A percentile compares a stretch with the other conserved stretches of the same genome.
Evolutionary conservation across 257 asterid genomes (phyloP).

Genomic region (Oldenlandia corymbosa): DNA sequence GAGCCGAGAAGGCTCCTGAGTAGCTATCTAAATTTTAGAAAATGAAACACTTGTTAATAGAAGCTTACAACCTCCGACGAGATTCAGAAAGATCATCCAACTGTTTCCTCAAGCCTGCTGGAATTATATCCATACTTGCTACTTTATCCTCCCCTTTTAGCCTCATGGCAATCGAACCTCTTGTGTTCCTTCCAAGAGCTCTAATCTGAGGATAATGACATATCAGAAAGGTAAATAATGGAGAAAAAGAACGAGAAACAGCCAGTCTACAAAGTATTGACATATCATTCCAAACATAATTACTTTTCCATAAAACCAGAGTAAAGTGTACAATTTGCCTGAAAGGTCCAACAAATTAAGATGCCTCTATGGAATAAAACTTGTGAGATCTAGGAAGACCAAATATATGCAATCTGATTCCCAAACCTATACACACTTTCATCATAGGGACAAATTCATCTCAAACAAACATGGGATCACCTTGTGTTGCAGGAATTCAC

Average conservation of each 20-base stretch:
- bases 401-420: not conserved
- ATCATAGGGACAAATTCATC: not conserved
- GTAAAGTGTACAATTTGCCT: not conserved
- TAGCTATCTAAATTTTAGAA: not conserved
- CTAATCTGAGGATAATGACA: slow-evolving; percentile 55
- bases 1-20: not conserved
- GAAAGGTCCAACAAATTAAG: not conserved
- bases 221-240: slow-evolving; percentile 6
- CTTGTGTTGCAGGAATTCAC: not conserved
- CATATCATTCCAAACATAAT: not conserved
- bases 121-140: slow-evolving; percentile 94
- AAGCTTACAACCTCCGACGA: slow-evolving; percentile 35
- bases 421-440: not conserved
- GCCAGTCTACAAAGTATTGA: not conserved
- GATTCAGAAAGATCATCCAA: slow-evolving; percentile 38
- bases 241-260: slow-evolving; percentile 11
- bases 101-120: slow-evolving; percentile 54
- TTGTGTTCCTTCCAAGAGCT: slow-evolving; percentile 84
- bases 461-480: not conserved
- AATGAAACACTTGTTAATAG: not conserved
- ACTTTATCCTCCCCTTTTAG: slow-evolving; percentile 75
- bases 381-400: not conserved
- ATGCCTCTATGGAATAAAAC: not conserved
- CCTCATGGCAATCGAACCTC: slow-evolving; percentile 95
- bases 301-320: not conserved